Evolutionary conservation across 305 asterid genomes (phyloP).

Genomic region (Fraxinus velutina): DNA sequence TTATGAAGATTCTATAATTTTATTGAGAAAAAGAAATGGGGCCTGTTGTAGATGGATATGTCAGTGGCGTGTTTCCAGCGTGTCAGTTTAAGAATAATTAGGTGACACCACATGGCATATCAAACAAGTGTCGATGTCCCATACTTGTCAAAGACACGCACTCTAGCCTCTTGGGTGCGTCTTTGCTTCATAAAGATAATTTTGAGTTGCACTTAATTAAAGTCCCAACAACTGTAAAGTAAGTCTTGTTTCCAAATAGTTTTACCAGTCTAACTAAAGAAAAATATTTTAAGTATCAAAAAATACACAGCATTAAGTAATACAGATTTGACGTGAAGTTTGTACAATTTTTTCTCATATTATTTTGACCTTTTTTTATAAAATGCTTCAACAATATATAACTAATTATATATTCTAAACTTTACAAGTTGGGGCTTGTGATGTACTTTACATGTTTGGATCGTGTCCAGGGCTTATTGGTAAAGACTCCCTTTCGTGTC

Average conservation of each 20-base stretch:
- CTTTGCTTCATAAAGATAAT: background rate
- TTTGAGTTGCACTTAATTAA: background rate
- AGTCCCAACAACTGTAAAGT: background rate
- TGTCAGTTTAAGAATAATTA: background rate
- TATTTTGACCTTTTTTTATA: background rate
- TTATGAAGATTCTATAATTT: background rate
- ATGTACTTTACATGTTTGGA: background rate
- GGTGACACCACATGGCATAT: background rate
- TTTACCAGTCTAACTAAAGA: background rate
- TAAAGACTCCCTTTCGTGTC: background rate
- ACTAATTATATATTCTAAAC: background rate
- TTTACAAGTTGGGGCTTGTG: background rate
- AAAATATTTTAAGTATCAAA: background rate
- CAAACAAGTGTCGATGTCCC: background rate
- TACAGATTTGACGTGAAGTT: background rate
- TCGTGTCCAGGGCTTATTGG: background rate
- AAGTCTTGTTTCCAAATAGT: background rate
- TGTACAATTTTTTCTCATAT: background rate
- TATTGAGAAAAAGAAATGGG: background rate
- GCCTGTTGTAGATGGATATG: background rate
- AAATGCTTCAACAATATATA: background rate
- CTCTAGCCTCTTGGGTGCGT: background rate
- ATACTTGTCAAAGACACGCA: background rate
- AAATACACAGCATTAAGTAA: background rate
- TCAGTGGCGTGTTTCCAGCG: background rate